Evolutionary conservation across 306 rosid genomes (phyloP).

Genomic region (Adenanthera pavonina): DNA sequence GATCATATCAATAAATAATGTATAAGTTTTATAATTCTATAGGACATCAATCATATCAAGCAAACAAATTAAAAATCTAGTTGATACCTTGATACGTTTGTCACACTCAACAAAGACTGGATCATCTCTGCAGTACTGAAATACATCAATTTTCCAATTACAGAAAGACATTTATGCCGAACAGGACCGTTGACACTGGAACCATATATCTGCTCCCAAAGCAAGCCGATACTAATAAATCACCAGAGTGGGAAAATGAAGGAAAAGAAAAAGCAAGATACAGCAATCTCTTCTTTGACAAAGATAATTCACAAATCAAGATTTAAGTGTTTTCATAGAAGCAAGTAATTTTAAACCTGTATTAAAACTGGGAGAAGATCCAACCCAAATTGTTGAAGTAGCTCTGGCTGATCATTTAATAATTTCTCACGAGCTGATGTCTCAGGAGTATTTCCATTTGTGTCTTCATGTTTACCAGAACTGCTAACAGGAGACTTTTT

Average conservation of each 20-base stretch:
- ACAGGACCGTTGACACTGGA: conserved; percentile 97
- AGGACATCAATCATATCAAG: conserved; percentile 26
- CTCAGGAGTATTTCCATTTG: conserved; percentile 67
- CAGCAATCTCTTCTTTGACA: neutral
- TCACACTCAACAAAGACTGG: conserved; percentile 74
- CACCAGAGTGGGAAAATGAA: conserved; percentile 1
- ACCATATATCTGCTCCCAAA: conserved; percentile 80
- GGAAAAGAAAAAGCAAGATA: conserved; percentile 24
- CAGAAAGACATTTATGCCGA: conserved; percentile 93
- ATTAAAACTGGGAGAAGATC: conserved; percentile 92
- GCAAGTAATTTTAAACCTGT: conserved; percentile 65
- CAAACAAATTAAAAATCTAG: conserved; percentile 28
- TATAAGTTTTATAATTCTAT: conserved; percentile 29
- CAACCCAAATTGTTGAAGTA: conserved; percentile 90
- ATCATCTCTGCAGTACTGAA: conserved; percentile 97
- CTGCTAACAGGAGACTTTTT: conserved; percentile 72
- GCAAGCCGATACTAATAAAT: conserved; percentile 34
- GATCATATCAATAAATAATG: conserved; percentile 39
- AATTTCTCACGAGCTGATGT: conserved; percentile 89
- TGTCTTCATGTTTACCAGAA: conserved; percentile 82
- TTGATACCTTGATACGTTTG: conserved; percentile 89
- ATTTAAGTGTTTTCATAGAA: conserved; percentile 5
- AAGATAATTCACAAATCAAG: conserved; percentile 20
- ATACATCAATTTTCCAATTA: conserved; percentile 92
- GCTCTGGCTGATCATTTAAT: conserved; percentile 89